Evolutionary conservation across 1,139 yeast species (phyloP), one percentile per base, ranked within the genome.

Genomic region (Geotrichum siamense): DNA sequence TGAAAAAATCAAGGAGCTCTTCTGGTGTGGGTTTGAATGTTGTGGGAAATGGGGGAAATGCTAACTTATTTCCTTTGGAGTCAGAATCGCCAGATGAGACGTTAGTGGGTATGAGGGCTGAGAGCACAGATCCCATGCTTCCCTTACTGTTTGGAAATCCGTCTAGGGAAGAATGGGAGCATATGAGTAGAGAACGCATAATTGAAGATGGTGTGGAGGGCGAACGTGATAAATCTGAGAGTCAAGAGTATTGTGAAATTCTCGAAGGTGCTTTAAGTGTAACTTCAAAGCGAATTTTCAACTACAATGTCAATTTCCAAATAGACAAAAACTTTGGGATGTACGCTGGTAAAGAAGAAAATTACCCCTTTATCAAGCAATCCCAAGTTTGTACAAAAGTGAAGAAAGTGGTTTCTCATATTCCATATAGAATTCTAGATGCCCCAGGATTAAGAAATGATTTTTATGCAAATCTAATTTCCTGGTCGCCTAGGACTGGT

Each of bases 401-500:
- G 21, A 39, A 38, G 26, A 39, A 37, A 25, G 31, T 44, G 3
- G 26, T 40, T 3, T 40, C 48, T 4, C 48, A 41, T 36, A 47
- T 47, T 21, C 75, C 78, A 0, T 73, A 63, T 51, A 65, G 72
- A 45, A 75, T 78, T 0, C 61, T 85, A 19, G 86, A 81, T 56
- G 94, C 94, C 0, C 91, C 89, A 0, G 78, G 79, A 0, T 63
- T 87, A 42, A 68, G 82, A 48, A 82, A 85, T 57, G 96, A 87
- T 59, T 87, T 79, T 59, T 87, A 87, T 61, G 74, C 86, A 1
- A 83, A 84, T 55, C 66, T 83, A 40, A 74, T 86, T 0, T 75
- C 89, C 9, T 86, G 95, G 94, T 78, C 89, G 0, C 59, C 61
- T 2, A 57, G 57, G 21, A 34, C 48, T 13, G 71, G 71, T 22